Percentiles rank a stretch among this genome's conserved stretches.
Evolutionary conservation across 257 asterid species (phyloP).

Genomic region (Scutellaria minor): DNA sequence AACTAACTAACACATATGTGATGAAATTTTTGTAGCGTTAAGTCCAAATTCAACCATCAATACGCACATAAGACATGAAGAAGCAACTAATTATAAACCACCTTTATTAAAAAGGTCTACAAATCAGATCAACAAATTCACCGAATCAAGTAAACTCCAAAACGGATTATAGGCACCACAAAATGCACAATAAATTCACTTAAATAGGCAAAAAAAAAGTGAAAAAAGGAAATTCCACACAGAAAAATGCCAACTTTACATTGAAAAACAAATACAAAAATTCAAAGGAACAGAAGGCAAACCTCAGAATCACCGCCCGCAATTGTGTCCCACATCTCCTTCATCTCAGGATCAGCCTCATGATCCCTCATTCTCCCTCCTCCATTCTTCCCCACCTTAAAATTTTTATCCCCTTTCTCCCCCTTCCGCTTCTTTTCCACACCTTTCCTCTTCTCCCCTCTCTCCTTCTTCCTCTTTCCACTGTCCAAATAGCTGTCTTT

Average conservation of each 20-base stretch:
- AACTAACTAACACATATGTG: background rate
- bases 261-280: background rate
- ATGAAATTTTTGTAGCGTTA: background rate
- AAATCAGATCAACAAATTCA: slow-evolving; percentile 2
- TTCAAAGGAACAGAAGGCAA: slow-evolving; percentile 15
- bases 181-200: slow-evolving; percentile 1
- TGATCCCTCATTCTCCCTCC: slow-evolving; percentile 64
- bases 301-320: slow-evolving; percentile 64
- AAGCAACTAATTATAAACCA: background rate
- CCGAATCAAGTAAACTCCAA: slow-evolving; percentile 14
- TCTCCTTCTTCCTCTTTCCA: slow-evolving; percentile 42
- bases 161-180: background rate
- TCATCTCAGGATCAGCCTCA: slow-evolving; percentile 85
- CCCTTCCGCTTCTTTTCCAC: slow-evolving; percentile 55
- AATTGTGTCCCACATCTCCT: slow-evolving; percentile 97
- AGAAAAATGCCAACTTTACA: background rate
- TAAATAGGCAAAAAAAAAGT: background rate
- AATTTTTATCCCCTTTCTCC: slow-evolving; percentile 64
- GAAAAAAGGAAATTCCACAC: background rate
- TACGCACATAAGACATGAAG: background rate
- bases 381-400: slow-evolving; percentile 57
- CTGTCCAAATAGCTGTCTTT: slow-evolving; percentile 60
- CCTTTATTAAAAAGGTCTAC: background rate
- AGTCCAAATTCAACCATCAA: background rate
- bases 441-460: slow-evolving; percentile 59